phyloP scores from a whole-genome alignment of 2,329 filamentous ascomycete genomes.

The Pseudocercospora fuligena region DNA sequence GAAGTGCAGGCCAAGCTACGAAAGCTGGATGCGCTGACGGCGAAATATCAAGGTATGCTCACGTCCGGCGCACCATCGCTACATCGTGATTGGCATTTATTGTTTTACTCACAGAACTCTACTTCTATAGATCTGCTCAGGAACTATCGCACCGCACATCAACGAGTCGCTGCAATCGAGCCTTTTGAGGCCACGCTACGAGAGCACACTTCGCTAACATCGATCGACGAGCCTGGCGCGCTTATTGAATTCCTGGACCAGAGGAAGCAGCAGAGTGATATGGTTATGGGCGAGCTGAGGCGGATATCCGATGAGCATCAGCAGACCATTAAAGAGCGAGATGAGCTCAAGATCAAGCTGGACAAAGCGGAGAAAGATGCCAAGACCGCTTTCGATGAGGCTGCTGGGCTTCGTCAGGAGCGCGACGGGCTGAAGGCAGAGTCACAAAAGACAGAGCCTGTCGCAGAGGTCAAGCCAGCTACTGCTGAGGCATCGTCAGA shows the following conservation, averaged over 20 bases:
- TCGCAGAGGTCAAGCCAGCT: slow-evolving; percentile 9
- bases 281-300: slow-evolving; percentile 94
- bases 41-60: slow-evolving; percentile 76
- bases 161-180: slow-evolving; percentile 83
- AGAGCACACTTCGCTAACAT: slow-evolving; percentile 89
- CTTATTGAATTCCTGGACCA: slow-evolving; percentile 90
- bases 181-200: slow-evolving; percentile 89
- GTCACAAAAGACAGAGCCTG: neutral
- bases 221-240: slow-evolving; percentile 82
- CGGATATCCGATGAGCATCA: slow-evolving; percentile 66
- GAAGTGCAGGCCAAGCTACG: slow-evolving; percentile 77
- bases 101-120: slow-evolving; percentile 37
- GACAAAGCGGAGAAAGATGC: slow-evolving; percentile 70
- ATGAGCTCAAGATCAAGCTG: slow-evolving; percentile 76
- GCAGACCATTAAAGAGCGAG: slow-evolving; percentile 63
- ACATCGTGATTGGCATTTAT: slow-evolving; percentile 35
- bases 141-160: slow-evolving; percentile 90
- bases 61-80: slow-evolving; percentile 19
- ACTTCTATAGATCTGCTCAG: slow-evolving; percentile 74
- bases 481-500: neutral
- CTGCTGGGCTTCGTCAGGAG: slow-evolving; percentile 58
- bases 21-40: slow-evolving; percentile 88
- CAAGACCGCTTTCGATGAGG: slow-evolving; percentile 66
- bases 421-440: slow-evolving; percentile 27
- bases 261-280: slow-evolving; percentile 81